phyloP scores from a whole-genome alignment of 2,329 filamentous ascomycete genomes.

The Cordyceps javanica region DNA sequence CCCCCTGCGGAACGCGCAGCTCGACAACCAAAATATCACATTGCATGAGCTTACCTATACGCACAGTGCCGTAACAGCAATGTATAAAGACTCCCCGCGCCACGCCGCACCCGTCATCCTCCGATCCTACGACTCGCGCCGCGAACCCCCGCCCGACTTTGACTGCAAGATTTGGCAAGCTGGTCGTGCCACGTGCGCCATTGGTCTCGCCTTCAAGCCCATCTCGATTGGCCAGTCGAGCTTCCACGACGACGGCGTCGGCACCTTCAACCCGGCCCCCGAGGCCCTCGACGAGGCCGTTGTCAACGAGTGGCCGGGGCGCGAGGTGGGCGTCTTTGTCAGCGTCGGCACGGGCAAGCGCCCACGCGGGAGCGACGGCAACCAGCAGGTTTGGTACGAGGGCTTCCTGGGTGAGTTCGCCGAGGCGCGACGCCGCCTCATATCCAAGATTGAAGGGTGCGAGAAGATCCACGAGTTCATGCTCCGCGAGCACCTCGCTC shows the following conservation, averaged over 20 bases:
- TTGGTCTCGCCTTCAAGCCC: slow-evolving; percentile 90
- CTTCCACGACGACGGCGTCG: slow-evolving; percentile 88
- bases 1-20: too few species aligned
- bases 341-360: slow-evolving; percentile 93
- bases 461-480: slow-evolving; percentile 86
- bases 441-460: slow-evolving; percentile 91
- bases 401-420: slow-evolving; percentile 89
- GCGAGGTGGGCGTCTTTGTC: slow-evolving; percentile 86
- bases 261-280: slow-evolving; percentile 86
- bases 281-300: slow-evolving; percentile 83
- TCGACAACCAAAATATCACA: too few species aligned
- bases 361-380: slow-evolving; percentile 57
- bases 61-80: slow-evolving; percentile 77
- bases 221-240: slow-evolving; percentile 88
- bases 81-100: slow-evolving; percentile 76
- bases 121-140: slow-evolving; percentile 90
- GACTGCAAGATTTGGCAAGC: slow-evolving; percentile 97
- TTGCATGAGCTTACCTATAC: background rate
- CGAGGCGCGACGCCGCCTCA: slow-evolving; percentile 77
- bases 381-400: slow-evolving; percentile 83
- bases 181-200: slow-evolving; percentile 86
- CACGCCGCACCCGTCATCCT: slow-evolving; percentile 66
- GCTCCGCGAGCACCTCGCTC: slow-evolving; percentile 69
- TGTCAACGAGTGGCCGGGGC: slow-evolving; percentile 89
- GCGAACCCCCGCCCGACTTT: slow-evolving; percentile 83